These are phyloP conservation scores for Scheffersomyces titani DNA, from an alignment of 1,139 yeast genomes.

Conservation along the genomic window DNA sequence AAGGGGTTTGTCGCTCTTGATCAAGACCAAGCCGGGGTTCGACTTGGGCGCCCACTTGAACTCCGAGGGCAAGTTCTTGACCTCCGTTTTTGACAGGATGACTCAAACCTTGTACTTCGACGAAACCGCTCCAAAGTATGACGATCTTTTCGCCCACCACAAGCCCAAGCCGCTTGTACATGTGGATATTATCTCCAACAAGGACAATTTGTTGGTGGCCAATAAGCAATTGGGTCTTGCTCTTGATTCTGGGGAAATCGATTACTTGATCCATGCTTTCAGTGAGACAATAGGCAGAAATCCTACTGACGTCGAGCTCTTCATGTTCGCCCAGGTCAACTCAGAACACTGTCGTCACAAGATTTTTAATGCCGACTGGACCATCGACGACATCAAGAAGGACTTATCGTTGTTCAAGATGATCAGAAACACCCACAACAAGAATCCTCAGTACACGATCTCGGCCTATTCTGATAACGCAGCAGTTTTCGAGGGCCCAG, in stretches of 20 bases:
- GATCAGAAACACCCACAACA: slow-evolving; percentile 91
- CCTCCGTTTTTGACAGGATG: slow-evolving; percentile 90
- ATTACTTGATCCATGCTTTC: slow-evolving; percentile 82
- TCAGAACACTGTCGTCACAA: slow-evolving; percentile 99
- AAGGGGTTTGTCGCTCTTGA: slow-evolving; percentile 78
- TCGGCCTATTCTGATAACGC: slow-evolving; percentile 98
- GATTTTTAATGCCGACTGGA: slow-evolving; percentile 98
- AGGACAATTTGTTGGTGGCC: slow-evolving; percentile 68
- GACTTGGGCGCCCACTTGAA: slow-evolving; percentile 59
- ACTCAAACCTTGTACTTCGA: slow-evolving; percentile 71
- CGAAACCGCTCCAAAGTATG: slow-evolving; percentile 56
- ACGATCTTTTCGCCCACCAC: slow-evolving; percentile 77
- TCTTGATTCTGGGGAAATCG: slow-evolving; percentile 88
- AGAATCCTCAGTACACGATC: slow-evolving; percentile 79
- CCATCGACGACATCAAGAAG: slow-evolving; percentile 79
- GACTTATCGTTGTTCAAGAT: slow-evolving; percentile 81
- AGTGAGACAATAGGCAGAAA: slow-evolving; percentile 73
- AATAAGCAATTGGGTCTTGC: slow-evolving; percentile 89
- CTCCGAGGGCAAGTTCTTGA: slow-evolving; percentile 46
- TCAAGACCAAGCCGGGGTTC: slow-evolving; percentile 67
- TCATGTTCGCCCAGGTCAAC: slow-evolving; percentile 99
- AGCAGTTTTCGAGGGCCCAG: slow-evolving; percentile 89
- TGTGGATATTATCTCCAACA: slow-evolving; percentile 63
- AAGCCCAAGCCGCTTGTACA: slow-evolving; percentile 82
- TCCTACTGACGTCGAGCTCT: slow-evolving; percentile 96